These are phyloP conservation scores for Paraphaeosphaeria minitans DNA, from an alignment of 2,329 filamentous ascomycete species.

Conservation along the genomic window DNA sequence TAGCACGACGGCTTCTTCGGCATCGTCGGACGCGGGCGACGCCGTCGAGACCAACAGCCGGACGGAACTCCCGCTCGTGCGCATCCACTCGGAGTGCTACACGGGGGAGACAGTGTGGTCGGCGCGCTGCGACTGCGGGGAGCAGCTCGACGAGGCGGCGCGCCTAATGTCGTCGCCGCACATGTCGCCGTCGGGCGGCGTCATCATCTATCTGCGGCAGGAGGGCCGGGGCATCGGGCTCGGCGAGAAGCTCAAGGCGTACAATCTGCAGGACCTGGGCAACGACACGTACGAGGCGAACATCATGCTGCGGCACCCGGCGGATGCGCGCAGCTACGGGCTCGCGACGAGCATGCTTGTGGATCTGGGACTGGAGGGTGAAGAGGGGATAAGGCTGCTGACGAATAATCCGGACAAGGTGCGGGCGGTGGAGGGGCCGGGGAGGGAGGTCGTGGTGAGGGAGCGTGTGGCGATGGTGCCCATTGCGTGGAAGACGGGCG, in stretches of 20 bases:
- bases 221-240: conserved; percentile 95
- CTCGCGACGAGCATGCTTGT: conserved; percentile 93
- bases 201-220: conserved; percentile 94
- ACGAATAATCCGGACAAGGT: conserved; percentile 99
- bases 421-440: conserved; percentile 88
- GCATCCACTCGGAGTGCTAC: conserved; percentile 98
- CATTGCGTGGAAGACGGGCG: conserved; percentile 82
- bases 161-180: conserved; percentile 80
- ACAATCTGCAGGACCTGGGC: conserved; percentile 94
- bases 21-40: conserved; percentile 33
- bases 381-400: conserved; percentile 77
- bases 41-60: conserved; percentile 26
- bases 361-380: conserved; percentile 74
- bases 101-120: conserved; percentile 99
- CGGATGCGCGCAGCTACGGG: conserved; percentile 92
- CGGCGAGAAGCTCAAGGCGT: conserved; percentile 94
- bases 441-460: conserved; percentile 82
- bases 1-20: conserved; percentile 21
- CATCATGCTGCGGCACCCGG: conserved; percentile 84
- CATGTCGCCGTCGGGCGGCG: conserved; percentile 70
- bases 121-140: conserved; percentile 94
- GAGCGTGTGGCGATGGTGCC: conserved; percentile 96
- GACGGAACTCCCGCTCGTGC: conserved; percentile 71
- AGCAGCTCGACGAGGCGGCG: conserved; percentile 95
- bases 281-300: conserved; percentile 99